These are phyloP conservation scores for Cladosporium sp. DNA, from an alignment of 2,329 filamentous ascomycete species.

Conservation along the genomic window DNA sequence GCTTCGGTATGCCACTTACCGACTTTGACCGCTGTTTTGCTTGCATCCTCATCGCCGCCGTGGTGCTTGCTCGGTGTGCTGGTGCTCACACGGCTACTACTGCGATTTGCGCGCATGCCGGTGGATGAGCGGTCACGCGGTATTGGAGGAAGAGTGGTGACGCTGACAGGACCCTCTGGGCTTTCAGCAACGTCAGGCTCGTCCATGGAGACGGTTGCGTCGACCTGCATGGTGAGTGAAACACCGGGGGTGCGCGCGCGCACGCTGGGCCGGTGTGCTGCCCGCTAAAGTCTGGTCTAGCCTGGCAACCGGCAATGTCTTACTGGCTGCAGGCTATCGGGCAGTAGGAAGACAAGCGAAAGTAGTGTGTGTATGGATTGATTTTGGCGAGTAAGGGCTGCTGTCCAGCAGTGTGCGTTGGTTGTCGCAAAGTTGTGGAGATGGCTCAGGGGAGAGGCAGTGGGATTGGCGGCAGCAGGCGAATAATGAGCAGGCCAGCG, in stretches of 20 bases:
- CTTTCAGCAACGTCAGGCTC: neutral
- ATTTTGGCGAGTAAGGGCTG: neutral
- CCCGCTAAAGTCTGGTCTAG: neutral
- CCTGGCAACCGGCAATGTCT: constrained; percentile 9
- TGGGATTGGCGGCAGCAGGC: neutral
- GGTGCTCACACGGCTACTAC: constrained; percentile 81
- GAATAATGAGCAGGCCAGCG: neutral
- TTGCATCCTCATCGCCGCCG: constrained; percentile 70
- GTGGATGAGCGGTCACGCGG: constrained; percentile 2
- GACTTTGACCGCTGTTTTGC: constrained; percentile 87
- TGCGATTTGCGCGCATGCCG: constrained; percentile 34
- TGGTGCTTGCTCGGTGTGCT: constrained; percentile 60
- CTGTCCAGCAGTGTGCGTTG: neutral
- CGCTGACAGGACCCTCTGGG: neutral
- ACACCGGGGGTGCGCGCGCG: constrained; percentile 3
- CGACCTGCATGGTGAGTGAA: constrained; percentile 8
- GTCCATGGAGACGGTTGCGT: constrained; percentile 8
- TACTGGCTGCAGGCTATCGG: neutral
- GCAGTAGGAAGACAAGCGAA: neutral
- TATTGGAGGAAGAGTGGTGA: neutral
- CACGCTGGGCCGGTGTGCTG: constrained; percentile 1
- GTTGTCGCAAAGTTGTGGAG: neutral
- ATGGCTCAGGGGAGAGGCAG: neutral
- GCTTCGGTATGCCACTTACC: no score
- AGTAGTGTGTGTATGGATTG: neutral